These are phyloP conservation scores for Entophlyctis luteolus DNA, from an alignment of 192 early-diverging fungal species.

Conservation along the genomic window DNA sequence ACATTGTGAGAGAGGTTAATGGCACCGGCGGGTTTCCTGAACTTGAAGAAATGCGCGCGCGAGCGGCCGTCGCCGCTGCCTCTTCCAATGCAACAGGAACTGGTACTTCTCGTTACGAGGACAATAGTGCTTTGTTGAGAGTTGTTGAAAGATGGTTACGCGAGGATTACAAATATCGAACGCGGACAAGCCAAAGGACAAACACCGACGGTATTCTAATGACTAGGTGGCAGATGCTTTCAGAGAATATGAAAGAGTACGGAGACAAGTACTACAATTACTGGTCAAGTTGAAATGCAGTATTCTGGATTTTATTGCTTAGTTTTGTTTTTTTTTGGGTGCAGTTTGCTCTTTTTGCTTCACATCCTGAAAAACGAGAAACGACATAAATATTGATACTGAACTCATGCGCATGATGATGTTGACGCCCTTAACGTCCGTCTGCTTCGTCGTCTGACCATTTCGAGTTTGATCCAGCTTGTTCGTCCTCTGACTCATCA, in stretches of 20 bases:
- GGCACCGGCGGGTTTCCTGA: slow-evolving; percentile 48
- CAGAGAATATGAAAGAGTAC: slow-evolving; percentile 51
- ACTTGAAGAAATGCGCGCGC: slow-evolving; percentile 41
- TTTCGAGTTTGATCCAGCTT: too few relatives aligned
- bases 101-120: slow-evolving; percentile 2
- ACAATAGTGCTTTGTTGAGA: slow-evolving; percentile 53
- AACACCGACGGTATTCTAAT: slow-evolving; percentile 32
- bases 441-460: too few relatives aligned
- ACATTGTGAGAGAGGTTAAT: slow-evolving; percentile 41
- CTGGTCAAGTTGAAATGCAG: too few relatives aligned
- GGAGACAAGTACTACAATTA: slow-evolving; percentile 57
- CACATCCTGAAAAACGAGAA: too few relatives aligned
- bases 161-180: slow-evolving; percentile 46
- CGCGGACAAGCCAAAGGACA: slow-evolving; percentile 3
- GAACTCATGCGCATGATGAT: too few relatives aligned
- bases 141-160: slow-evolving; percentile 66
- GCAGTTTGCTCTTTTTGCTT: too few relatives aligned
- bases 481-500: too few relatives aligned
- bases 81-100: slow-evolving; percentile 1
- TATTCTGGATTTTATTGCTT: too few relatives aligned
- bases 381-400: too few relatives aligned
- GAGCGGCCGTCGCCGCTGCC: background rate
- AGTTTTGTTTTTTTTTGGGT: too few relatives aligned
- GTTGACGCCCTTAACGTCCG: too few relatives aligned
- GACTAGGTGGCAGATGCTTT: slow-evolving; percentile 51